Evolutionary conservation across 1,284 basidiomycete species (phyloP).

Genomic region (Microbotryum saponariae): DNA sequence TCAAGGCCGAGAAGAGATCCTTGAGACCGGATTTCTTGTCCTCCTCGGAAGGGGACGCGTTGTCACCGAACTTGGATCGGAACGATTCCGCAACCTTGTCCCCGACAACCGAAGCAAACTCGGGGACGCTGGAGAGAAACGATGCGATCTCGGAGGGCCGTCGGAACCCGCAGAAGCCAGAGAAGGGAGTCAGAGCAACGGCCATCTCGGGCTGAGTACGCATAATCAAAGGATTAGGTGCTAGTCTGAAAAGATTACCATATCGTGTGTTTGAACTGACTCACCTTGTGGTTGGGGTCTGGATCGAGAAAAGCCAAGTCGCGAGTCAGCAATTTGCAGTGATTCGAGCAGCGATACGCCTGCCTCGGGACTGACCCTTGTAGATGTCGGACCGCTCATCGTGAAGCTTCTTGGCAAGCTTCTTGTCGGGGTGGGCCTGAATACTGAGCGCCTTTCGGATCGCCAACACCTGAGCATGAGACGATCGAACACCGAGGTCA

Average conservation of each 20-base stretch:
- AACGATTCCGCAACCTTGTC: constrained; percentile 50
- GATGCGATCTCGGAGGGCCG: constrained; percentile 64
- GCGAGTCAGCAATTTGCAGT: neutral
- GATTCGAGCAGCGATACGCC: neutral
- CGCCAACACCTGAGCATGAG: constrained; percentile 49
- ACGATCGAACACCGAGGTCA: constrained; percentile 34
- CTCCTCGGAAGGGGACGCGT: constrained; percentile 44
- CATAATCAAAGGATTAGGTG: neutral
- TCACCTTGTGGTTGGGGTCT: constrained; percentile 84
- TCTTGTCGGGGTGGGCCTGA: constrained; percentile 94
- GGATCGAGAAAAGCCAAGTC: constrained; percentile 5
- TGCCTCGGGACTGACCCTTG: constrained; percentile 56
- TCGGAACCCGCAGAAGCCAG: constrained; percentile 83
- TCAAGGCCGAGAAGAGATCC: constrained; percentile 69
- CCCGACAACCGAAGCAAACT: constrained; percentile 69
- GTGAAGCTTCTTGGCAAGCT: constrained; percentile 70
- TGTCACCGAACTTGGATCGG: constrained; percentile 39
- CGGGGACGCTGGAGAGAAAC: constrained; percentile 63
- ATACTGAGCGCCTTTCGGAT: constrained; percentile 93
- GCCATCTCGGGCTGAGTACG: constrained; percentile 81
- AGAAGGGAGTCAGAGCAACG: constrained; percentile 83
- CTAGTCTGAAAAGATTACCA: neutral
- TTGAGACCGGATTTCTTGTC: constrained; percentile 55
- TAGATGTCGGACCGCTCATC: constrained; percentile 71
- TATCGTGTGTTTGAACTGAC: neutral